These are phyloP conservation scores for Epichloe typhina DNA, from an alignment of 2,329 filamentous ascomycete species.

Conservation along the genomic window DNA sequence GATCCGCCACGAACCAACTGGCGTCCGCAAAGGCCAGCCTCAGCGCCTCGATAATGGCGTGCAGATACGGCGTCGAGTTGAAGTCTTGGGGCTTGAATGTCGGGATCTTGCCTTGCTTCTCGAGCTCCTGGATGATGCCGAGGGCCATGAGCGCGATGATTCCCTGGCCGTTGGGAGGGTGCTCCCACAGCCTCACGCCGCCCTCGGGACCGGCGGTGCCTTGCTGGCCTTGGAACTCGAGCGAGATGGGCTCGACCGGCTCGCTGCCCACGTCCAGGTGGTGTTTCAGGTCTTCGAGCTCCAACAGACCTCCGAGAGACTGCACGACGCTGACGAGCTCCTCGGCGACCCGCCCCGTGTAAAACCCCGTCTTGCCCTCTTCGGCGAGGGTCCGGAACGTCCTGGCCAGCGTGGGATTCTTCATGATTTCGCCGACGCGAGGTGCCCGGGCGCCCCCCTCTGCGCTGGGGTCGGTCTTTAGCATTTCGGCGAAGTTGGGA, in stretches of 20 bases:
- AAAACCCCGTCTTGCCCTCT: conserved; percentile 84
- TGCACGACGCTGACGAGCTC: conserved; percentile 66
- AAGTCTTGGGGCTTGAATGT: conserved; percentile 58
- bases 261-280: conserved; percentile 60
- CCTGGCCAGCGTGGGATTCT: conserved; percentile 64
- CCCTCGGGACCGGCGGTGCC: conserved; percentile 22
- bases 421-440: conserved; percentile 73
- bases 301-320: conserved; percentile 64
- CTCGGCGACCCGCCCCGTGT: conserved; percentile 70
- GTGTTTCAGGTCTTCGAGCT: conserved; percentile 65
- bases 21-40: conserved; percentile 85
- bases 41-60: conserved; percentile 77
- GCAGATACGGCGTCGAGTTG: conserved; percentile 70
- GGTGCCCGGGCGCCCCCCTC: conserved; percentile 65
- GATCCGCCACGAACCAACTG: conserved; percentile 82
- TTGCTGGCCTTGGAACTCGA: conserved; percentile 65
- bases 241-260: conserved; percentile 70
- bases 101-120: conserved; percentile 61
- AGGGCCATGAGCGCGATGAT: conserved; percentile 91
- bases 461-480: conserved; percentile 61
- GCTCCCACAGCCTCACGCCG: conserved; percentile 82
- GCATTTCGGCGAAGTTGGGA: conserved; percentile 75
- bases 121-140: conserved; percentile 79
- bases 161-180: conserved; percentile 91
- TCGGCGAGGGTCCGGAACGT: conserved; percentile 70